Base-by-base conservation (phyloP, 805 yeast species). In the Suhomyces xylopsoci region DNA sequence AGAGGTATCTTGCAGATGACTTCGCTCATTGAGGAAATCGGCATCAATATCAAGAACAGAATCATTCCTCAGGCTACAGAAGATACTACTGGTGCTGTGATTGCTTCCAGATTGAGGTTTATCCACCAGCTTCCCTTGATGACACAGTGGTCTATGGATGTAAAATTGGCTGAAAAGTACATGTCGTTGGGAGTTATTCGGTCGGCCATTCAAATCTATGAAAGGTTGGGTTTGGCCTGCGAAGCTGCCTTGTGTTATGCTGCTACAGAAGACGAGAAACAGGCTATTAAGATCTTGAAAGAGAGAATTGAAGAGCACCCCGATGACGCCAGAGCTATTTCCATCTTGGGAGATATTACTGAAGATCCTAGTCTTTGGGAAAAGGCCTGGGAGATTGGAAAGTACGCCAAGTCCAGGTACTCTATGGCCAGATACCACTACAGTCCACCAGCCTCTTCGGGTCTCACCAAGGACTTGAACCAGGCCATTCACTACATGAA, bases 1-100 rank as follows among this genome's bases (percentile, higher is more conserved):
- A 81, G 99, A 66, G 98, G 98, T 48, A 84, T 92, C 4, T 75
- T 94, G 49, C 99, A 94, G 69, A 85, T 94, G 86, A 93, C 92
- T 51, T 85, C 96, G 3, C 74, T 94, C 43, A 94, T 92, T 25
- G 97, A 91, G 63, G 97, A 92, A 66, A 74, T 90, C 24, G 96
- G 93, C 2, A 78, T 85, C 52, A 81, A 84, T 52, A 82, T 87
- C 49, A 75, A 78, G 50, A 72, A 85, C 7, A 78, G 84, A 48
- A 58, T 73, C 74, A 62, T 81, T 76, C 70, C 88, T 79, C 56
- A 76, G 66, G 69, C 73, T 0, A 59, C 58, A 26, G 68, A 62
- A 10, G 63, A 60, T 1, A 68, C 70, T 15, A 56, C 64, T 1
- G 50, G 52, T 2, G 64, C 77, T 10, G 70, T 78, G 2, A 73